Conservation (phyloP, 352 stramenopile genomes). For the Elongisporangium undulatum region DNA sequence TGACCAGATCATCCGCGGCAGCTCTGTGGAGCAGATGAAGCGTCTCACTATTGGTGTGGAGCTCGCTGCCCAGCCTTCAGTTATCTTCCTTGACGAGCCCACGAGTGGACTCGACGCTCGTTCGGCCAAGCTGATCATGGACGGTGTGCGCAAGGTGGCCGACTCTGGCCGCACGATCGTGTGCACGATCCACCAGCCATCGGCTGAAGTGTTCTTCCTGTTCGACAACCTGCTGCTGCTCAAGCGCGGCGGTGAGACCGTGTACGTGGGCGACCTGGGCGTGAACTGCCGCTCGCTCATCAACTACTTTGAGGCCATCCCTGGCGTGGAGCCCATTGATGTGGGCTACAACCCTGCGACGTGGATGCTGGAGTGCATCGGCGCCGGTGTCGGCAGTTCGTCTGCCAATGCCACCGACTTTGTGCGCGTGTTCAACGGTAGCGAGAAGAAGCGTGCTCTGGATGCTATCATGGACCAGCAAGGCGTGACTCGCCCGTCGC, state of each 20-base stretch:
- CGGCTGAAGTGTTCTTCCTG: constrained; percentile 70
- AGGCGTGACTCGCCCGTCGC: constrained; percentile 11
- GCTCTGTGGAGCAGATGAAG: constrained; percentile 43
- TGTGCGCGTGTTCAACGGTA: constrained; percentile 21
- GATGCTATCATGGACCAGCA: constrained; percentile 12
- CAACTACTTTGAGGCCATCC: constrained; percentile 20
- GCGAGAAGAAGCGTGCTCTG: constrained; percentile 14
- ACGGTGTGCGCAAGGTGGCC: constrained; percentile 76
- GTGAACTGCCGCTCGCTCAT: constrained; percentile 18
- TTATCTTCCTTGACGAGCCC: constrained; percentile 78
- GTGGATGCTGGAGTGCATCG: constrained; percentile 22
- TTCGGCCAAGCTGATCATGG: constrained; percentile 70
- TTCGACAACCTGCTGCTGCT: constrained; percentile 78
- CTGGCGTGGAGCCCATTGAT: constrained; percentile 5
- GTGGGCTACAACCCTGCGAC: constrained; percentile 30
- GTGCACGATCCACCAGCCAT: constrained; percentile 88
- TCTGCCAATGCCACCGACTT: constrained; percentile 9
- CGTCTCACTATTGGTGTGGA: constrained; percentile 41
- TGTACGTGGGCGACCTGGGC: constrained; percentile 32
- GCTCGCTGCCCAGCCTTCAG: constrained; percentile 66
- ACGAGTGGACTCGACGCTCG: constrained; percentile 79
- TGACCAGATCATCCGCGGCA: constrained; percentile 25
- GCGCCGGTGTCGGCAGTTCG: constrained; percentile 22
- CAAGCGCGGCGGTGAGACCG: constrained; percentile 26
- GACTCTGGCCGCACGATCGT: constrained; percentile 53